Conservation (phyloP, 2,329 filamentous ascomycete species). For the Neofusicoccum sp. region DNA sequence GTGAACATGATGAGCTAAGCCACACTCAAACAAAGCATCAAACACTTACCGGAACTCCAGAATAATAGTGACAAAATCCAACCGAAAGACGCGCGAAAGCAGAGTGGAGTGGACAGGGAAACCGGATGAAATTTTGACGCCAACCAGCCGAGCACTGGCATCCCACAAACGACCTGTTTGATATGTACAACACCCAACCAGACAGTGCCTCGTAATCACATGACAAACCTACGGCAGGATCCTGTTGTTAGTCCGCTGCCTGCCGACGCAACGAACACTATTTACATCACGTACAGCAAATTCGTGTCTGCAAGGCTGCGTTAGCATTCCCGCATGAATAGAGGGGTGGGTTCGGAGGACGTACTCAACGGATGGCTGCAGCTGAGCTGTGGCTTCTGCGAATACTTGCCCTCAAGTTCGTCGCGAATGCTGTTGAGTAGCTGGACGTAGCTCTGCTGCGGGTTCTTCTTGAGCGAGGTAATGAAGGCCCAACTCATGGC, state of each 20-base stretch:
- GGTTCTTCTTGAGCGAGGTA: conserved; percentile 84
- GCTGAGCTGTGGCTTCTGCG: conserved; percentile 93
- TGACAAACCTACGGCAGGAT: conserved; percentile 11
- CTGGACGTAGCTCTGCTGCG: conserved; percentile 94
- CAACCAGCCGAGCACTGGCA: conserved; percentile 8
- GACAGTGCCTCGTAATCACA: conserved; percentile 7
- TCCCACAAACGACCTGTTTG: neutral
- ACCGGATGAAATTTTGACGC: conserved; percentile 5
- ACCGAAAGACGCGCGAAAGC: too few relatives aligned
- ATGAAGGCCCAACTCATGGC: conserved; percentile 99
- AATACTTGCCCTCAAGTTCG: conserved; percentile 82
- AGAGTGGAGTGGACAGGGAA: too few relatives aligned
- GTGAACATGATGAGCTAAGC: too few relatives aligned
- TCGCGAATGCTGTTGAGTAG: conserved; percentile 94
- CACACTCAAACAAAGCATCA: too few relatives aligned
- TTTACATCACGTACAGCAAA: conserved; percentile 68
- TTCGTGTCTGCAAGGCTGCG: conserved; percentile 57
- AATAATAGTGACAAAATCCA: too few relatives aligned
- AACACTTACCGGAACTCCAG: too few relatives aligned
- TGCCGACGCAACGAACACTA: neutral
- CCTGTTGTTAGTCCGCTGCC: conserved; percentile 1
- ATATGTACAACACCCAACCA: conserved; percentile 4
- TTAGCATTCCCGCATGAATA: neutral
- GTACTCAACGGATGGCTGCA: conserved; percentile 94
- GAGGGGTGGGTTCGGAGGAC: conserved; percentile 21